Percentiles rank a stretch among this genome's conserved stretches.
These are phyloP conservation scores for Raddia distichophylla DNA, from an alignment of 176 grass and related monocot genomes.

Conservation along the genomic window DNA sequence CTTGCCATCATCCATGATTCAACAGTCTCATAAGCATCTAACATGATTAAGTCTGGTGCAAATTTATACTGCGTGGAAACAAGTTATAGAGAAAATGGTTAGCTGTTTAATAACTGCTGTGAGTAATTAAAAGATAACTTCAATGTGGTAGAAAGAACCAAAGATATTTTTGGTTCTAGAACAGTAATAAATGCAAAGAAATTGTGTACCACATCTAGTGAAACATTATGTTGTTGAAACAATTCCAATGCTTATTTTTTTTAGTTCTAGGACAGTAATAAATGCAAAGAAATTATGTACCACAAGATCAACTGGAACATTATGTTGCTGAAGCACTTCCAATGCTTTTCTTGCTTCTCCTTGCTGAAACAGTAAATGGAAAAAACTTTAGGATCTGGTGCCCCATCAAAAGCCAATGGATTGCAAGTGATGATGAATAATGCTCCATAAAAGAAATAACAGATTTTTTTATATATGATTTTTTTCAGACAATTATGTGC, in stretches of 20 bases:
- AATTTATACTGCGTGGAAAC: constrained; percentile 90
- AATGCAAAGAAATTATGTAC: constrained; percentile 42
- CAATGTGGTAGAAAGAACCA: background rate
- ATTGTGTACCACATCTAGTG: constrained; percentile 74
- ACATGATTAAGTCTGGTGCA: constrained; percentile 92
- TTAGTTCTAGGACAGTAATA: constrained; percentile 21
- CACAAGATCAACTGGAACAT: constrained; percentile 90
- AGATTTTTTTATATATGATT: constrained; percentile 14
- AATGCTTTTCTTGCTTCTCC: constrained; percentile 97
- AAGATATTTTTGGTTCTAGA: background rate
- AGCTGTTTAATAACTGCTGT: background rate
- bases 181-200: constrained; percentile 22
- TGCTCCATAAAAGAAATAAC: background rate
- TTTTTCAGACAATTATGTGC: constrained; percentile 9
- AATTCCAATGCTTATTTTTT: constrained; percentile 70
- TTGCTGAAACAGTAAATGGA: constrained; percentile 69
- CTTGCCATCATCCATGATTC: constrained; percentile 98
- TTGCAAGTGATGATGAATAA: constrained; percentile 24
- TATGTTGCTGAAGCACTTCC: constrained; percentile 85
- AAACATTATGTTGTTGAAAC: constrained; percentile 82
- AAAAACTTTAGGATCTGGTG: background rate
- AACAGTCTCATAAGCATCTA: constrained; percentile 97
- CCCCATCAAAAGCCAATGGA: constrained; percentile 6
- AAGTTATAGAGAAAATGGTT: constrained; percentile 13
- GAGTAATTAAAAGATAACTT: constrained; percentile 28